Evolutionary conservation across 495 filamentous ascomycete species (phyloP).

Genomic region (Hypoxylon trugodes): DNA sequence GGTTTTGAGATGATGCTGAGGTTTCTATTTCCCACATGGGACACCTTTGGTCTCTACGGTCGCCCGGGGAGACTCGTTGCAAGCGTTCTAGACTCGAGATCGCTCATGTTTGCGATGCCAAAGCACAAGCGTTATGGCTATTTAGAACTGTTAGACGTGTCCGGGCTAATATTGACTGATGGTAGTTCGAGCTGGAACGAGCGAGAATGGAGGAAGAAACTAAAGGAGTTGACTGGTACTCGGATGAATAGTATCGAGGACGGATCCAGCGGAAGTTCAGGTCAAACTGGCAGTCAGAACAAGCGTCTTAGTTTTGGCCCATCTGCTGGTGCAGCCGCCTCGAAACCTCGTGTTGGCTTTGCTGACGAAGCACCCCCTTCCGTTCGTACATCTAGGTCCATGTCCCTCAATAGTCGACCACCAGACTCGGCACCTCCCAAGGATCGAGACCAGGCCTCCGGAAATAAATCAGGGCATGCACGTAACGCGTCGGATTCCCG

Average conservation of each 20-base stretch:
- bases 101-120: slow-evolving; percentile 98
- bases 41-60: slow-evolving; percentile 92
- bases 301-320: slow-evolving; percentile 73
- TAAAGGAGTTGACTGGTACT: slow-evolving; percentile 90
- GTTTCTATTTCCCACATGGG: slow-evolving; percentile 92
- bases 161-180: slow-evolving; percentile 75
- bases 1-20: slow-evolving; percentile 98
- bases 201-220: slow-evolving; percentile 84
- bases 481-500: slow-evolving; percentile 50
- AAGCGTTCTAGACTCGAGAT: slow-evolving; percentile 82
- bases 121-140: slow-evolving; percentile 89
- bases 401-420: slow-evolving; percentile 53
- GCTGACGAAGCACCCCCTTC: slow-evolving; percentile 65
- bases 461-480: slow-evolving; percentile 42
- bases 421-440: slow-evolving; percentile 57
- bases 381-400: slow-evolving; percentile 63
- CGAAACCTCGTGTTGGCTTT: slow-evolving; percentile 65
- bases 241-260: slow-evolving; percentile 70
- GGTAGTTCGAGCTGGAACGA: slow-evolving; percentile 85
- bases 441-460: slow-evolving; percentile 51
- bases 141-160: slow-evolving; percentile 86
- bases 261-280: slow-evolving; percentile 56
- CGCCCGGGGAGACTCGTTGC: slow-evolving; percentile 87
- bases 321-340: slow-evolving; percentile 43
- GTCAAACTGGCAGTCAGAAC: slow-evolving; percentile 66